Conservation (phyloP, 768 basidiomycete genomes). For the Kondoa subrosea region DNA sequence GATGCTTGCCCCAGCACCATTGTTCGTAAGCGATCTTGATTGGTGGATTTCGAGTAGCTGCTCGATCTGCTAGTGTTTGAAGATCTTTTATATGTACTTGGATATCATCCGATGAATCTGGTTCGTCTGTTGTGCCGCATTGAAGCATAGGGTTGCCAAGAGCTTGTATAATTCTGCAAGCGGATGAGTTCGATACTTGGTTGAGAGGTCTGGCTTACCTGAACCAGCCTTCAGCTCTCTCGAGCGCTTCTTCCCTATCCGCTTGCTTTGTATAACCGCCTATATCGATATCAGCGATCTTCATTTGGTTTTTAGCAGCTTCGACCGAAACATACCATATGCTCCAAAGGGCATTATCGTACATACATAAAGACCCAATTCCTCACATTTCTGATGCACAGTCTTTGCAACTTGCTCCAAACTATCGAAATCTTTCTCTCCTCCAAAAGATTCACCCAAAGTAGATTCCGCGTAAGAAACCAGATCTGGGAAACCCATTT, state of each 20-base stretch:
- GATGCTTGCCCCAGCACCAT: slow-evolving; percentile 27
- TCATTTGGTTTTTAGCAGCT: too few relatives aligned
- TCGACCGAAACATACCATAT: too few relatives aligned
- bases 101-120: slow-evolving; percentile 14
- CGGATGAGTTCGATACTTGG: not conserved
- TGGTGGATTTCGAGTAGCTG: slow-evolving; percentile 17
- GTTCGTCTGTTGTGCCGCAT: slow-evolving; percentile 20
- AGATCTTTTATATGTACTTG: slow-evolving; percentile 22
- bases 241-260: slow-evolving; percentile 18
- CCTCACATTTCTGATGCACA: slow-evolving; percentile 8
- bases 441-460: not conserved
- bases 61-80: slow-evolving; percentile 23
- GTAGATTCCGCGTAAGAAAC: slow-evolving; percentile 14
- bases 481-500: slow-evolving; percentile 25
- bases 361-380: slow-evolving; percentile 17
- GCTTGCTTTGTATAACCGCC: slow-evolving; percentile 23
- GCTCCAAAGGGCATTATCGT: slow-evolving; percentile 27
- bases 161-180: slow-evolving; percentile 19
- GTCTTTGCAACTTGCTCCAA: slow-evolving; percentile 13
- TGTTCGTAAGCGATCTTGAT: slow-evolving; percentile 21
- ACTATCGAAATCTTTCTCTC: slow-evolving; percentile 16
- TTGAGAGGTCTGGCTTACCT: not conserved
- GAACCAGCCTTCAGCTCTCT: slow-evolving; percentile 26
- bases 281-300: too few relatives aligned
- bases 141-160: slow-evolving; percentile 24